These are phyloP conservation scores for Yamadazyma sp. DNA, from an alignment of 805 yeast species.

Conservation along the genomic window DNA sequence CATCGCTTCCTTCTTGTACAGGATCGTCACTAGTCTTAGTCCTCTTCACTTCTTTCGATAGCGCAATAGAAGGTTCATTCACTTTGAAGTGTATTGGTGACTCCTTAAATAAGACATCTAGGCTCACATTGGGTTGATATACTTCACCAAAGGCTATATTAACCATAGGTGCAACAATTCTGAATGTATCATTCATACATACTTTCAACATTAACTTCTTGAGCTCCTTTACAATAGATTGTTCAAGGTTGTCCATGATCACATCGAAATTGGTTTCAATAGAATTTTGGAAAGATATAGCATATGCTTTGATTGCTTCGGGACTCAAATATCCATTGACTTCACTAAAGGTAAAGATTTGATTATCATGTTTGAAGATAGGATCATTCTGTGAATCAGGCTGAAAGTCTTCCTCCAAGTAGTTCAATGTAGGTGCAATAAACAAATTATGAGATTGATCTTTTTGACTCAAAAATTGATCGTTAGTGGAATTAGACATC, in stretches of 20 bases:
- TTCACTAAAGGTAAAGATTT: slow-evolving; percentile 54
- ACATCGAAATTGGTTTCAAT: slow-evolving; percentile 41
- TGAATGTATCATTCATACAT: slow-evolving; percentile 38
- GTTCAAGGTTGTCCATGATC: slow-evolving; percentile 64
- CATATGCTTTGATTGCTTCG: slow-evolving; percentile 32
- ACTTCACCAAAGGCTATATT: slow-evolving; percentile 37
- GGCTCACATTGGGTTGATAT: slow-evolving; percentile 12
- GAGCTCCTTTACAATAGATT: slow-evolving; percentile 50
- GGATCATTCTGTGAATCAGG: slow-evolving; percentile 33
- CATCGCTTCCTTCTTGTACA: not conserved
- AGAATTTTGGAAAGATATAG: slow-evolving; percentile 31
- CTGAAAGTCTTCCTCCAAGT: slow-evolving; percentile 27
- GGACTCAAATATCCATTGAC: slow-evolving; percentile 50
- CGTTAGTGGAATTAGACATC: not conserved
- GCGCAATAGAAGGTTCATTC: slow-evolving; percentile 33
- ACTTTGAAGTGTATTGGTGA: slow-evolving; percentile 20
- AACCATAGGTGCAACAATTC: slow-evolving; percentile 48
- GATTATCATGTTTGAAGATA: slow-evolving; percentile 48
- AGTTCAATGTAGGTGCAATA: slow-evolving; percentile 22
- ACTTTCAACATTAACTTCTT: slow-evolving; percentile 27
- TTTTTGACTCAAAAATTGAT: not conserved
- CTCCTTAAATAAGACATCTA: not conserved
- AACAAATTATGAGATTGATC: not conserved
- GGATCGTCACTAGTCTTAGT: slow-evolving; percentile 2
- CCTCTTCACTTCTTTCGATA: slow-evolving; percentile 18